Evolutionary conservation across 2,329 filamentous ascomycete genomes (phyloP).

Genomic region (Cercospora citrullina): DNA sequence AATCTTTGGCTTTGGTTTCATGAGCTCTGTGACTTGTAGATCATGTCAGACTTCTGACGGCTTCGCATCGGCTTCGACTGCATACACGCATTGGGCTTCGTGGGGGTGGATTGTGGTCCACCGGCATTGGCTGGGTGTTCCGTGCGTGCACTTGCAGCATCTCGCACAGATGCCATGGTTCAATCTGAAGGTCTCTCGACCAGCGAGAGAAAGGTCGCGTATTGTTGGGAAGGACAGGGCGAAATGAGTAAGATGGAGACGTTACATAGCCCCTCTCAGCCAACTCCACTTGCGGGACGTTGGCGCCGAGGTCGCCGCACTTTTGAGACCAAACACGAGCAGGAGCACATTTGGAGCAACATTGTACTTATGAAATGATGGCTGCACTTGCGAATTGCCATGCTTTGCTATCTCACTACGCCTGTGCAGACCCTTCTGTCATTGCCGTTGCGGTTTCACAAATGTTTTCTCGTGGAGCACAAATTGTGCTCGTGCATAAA

Average conservation of each 20-base stretch:
- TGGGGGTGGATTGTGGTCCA: not conserved
- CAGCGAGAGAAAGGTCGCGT: not conserved
- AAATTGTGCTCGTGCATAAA: constrained; percentile 1
- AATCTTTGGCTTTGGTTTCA: constrained; percentile 44
- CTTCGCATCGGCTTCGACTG: not conserved
- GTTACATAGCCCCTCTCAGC: constrained; percentile 1
- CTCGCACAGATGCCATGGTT: not conserved
- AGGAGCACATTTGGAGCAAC: not conserved
- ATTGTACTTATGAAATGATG: not conserved
- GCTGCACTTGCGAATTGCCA: not conserved
- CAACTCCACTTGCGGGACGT: constrained; percentile 1
- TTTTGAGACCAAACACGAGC: not conserved
- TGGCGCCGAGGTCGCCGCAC: constrained; percentile 1
- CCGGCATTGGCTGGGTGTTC: constrained; percentile 22
- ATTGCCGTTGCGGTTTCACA: not conserved
- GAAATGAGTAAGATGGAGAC: constrained; percentile 7
- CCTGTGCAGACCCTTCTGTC: not conserved
- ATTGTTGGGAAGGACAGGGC: not conserved
- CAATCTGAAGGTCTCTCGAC: not conserved
- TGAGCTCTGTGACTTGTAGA: constrained; percentile 49
- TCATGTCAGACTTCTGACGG: constrained; percentile 26
- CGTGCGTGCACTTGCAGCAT: not conserved
- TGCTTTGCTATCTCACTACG: not conserved
- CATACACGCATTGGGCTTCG: constrained; percentile 41
- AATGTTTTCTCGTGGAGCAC: not conserved